Conservation (phyloP, 805 yeast species). For the Saturnispora hagleri region DNA sequence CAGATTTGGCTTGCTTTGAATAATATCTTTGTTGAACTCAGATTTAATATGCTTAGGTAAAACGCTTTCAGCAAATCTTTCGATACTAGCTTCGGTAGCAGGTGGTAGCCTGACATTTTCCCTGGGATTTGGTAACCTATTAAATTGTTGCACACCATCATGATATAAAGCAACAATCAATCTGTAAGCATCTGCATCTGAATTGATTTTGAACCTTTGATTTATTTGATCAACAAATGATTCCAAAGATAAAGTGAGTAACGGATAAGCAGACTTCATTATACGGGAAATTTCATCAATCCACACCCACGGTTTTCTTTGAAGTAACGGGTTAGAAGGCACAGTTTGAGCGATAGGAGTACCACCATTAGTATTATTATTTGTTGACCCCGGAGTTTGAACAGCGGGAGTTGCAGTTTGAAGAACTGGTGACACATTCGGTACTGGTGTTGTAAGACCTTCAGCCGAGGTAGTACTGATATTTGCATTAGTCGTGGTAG, state of each 20-base stretch:
- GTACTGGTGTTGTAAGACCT: neutral
- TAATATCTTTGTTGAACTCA: conserved; percentile 87
- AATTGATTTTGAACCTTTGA: conserved; percentile 85
- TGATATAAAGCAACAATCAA: conserved; percentile 84
- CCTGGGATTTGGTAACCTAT: conserved; percentile 76
- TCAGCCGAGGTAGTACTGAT: neutral
- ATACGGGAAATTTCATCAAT: conserved; percentile 90
- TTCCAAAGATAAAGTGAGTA: conserved; percentile 85
- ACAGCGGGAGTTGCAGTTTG: conserved; percentile 3
- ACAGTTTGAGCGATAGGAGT: conserved; percentile 3
- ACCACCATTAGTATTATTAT: neutral
- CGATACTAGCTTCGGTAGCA: conserved; percentile 80
- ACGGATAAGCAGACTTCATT: conserved; percentile 91
- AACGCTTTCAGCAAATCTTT: conserved; percentile 86
- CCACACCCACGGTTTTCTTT: conserved; percentile 83
- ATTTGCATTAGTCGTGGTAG: neutral
- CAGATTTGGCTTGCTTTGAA: conserved; percentile 75
- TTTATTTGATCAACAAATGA: conserved; percentile 92
- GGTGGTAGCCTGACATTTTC: conserved; percentile 85
- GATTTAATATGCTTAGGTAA: conserved; percentile 81
- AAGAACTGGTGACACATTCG: conserved; percentile 6
- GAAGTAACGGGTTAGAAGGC: conserved; percentile 9
- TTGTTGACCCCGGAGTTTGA: neutral
- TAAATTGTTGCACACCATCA: conserved; percentile 87
- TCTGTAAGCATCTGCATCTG: conserved; percentile 94